Percentiles rank a stretch among this genome's conserved stretches.
These are phyloP conservation scores for Hypoxylon fragiforme DNA, from an alignment of 495 filamentous ascomycete species.

Conservation along the genomic window DNA sequence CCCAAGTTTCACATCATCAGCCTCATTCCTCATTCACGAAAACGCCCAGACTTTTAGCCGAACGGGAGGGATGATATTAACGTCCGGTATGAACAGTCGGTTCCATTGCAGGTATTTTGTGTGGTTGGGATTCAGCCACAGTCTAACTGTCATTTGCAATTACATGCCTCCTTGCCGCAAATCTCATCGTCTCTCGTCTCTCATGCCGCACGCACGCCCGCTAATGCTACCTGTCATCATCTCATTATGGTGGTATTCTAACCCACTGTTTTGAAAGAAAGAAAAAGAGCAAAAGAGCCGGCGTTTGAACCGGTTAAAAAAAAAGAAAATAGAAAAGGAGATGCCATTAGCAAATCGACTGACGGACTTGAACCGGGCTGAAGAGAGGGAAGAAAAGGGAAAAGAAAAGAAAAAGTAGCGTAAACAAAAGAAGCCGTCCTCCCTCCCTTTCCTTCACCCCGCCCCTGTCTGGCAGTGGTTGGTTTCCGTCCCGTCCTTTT, in stretches of 20 bases:
- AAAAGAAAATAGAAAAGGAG: not conserved
- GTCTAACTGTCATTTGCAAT: constrained; percentile 35
- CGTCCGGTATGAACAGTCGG: constrained; percentile 34
- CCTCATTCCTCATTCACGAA: no score
- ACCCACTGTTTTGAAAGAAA: constrained; percentile 21
- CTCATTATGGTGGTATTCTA: constrained; percentile 30
- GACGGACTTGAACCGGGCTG: constrained; percentile 21
- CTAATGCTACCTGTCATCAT: constrained; percentile 33
- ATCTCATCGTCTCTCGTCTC: not conserved
- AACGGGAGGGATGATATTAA: not conserved
- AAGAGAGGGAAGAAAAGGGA: constrained; percentile 15
- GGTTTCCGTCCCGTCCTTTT: constrained; percentile 28
- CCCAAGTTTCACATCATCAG: no score
- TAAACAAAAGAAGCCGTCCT: constrained; percentile 24
- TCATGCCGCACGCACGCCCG: constrained; percentile 12
- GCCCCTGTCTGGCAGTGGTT: constrained; percentile 9
- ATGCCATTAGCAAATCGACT: not conserved
- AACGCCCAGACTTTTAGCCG: not conserved
- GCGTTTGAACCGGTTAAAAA: no score
- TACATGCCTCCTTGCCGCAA: not conserved
- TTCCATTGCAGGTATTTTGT: no score
- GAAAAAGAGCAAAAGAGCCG: constrained; percentile 29
- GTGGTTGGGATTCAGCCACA: constrained; percentile 17
- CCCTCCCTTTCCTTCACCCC: not conserved
- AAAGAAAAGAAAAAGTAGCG: constrained; percentile 2